A percentile compares a stretch with the other conserved stretches of the same genome.
Conservation (phyloP, 257 asterid species). For the Solanum chiquidenum region DNA sequence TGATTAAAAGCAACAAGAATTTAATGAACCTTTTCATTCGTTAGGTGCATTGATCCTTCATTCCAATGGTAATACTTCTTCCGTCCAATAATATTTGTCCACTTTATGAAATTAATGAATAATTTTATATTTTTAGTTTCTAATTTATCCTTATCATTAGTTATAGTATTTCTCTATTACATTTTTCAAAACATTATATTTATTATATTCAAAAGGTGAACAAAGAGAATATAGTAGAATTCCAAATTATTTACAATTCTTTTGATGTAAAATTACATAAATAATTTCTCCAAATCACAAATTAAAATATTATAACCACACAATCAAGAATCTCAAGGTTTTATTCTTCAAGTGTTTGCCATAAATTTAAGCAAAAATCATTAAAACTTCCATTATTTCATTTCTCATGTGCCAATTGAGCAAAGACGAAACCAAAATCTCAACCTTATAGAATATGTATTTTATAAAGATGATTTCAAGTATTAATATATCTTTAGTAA, state of each 20-base stretch:
- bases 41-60: neutral
- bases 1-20: neutral
- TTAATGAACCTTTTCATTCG: neutral
- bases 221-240: neutral
- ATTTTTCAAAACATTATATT: too few relatives aligned
- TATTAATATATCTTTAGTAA: too few relatives aligned
- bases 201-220: too few relatives aligned
- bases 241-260: neutral
- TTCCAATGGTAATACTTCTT: neutral
- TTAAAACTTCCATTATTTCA: neutral
- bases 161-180: too few relatives aligned
- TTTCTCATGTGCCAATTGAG: neutral
- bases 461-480: neutral
- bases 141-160: too few relatives aligned
- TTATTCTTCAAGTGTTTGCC: neutral
- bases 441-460: neutral
- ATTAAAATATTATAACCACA: neutral
- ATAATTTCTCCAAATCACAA: neutral
- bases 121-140: too few relatives aligned
- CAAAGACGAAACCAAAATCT: neutral
- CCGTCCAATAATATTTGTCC: too few relatives aligned
- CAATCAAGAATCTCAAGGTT: neutral
- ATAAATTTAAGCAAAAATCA: neutral
- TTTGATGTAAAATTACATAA: neutral
- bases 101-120: too few relatives aligned